These are phyloP conservation scores for Lindgomyces ingoldianus DNA, from an alignment of 495 filamentous ascomycete species.

Conservation along the genomic window DNA sequence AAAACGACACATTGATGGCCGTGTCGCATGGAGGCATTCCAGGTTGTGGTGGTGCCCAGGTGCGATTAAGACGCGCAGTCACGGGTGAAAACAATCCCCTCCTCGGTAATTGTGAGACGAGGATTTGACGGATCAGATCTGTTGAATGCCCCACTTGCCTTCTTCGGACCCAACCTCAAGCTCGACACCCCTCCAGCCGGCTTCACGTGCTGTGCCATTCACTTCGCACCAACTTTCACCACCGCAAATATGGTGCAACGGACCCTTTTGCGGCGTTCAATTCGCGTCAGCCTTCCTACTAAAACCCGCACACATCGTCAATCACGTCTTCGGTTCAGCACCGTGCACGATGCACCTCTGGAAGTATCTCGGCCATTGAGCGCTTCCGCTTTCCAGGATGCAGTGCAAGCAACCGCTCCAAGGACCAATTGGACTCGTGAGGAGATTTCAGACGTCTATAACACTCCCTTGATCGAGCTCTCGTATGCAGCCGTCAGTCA, in stretches of 20 bases:
- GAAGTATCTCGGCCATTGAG: conserved; percentile 1
- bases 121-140: no score
- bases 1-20: conserved; percentile 30
- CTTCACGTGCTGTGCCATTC: no score
- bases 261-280: conserved; percentile 5
- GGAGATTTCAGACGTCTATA: conserved; percentile 72
- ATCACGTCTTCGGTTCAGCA: conserved; percentile 19
- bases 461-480: conserved; percentile 74
- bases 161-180: neutral
- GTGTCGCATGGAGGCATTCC: no score
- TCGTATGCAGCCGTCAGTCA: conserved; percentile 68
- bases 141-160: neutral
- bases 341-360: conserved; percentile 15
- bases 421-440: conserved; percentile 76
- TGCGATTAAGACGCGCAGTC: conserved; percentile 17
- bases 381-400: conserved; percentile 47
- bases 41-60: no score
- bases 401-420: conserved; percentile 58
- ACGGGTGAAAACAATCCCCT: conserved; percentile 3
- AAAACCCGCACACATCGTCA: neutral
- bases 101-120: no score
- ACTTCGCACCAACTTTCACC: neutral
- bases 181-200: no score
- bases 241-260: conserved; percentile 6
- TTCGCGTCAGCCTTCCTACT: neutral